Evolutionary conservation across 139 green algal genomes (phyloP), one percentile per base, ranked within the genome.

Genomic region (Volvox africanus): DNA sequence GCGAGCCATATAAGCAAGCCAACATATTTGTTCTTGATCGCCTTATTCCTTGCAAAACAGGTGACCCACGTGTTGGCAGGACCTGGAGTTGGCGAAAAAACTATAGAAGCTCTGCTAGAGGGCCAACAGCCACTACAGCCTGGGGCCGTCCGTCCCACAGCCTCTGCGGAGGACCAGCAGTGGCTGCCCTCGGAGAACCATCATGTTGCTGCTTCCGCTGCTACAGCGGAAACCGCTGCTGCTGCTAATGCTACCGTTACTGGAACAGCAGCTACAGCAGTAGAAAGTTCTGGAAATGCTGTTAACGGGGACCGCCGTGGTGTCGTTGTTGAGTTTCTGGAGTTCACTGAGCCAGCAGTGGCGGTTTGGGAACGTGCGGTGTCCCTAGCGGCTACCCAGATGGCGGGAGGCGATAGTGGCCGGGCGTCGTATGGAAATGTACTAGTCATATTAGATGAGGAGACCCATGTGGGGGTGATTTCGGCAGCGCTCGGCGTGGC

Each of bases 371-470:
- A 44, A 32, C 82, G 65, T 17, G 82, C 82, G 6, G 62, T 88
- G 0, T 65, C n/a, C 0, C 33, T 65, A 62, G 81, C 81, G 61
- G 81, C 61, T 61, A 30, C 33, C 1, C 1, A 55, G 80, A 28
- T 35, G 75, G 13, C 75, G 71, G 18, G 32, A 18, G 75, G 75
- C 28, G 75, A 81, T 30, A 55, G 75, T 30, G 32, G 75, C 1
- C 26, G 16, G 68, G 44, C 44, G 9, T 35, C 24, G 65, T 82
- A 89, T 68, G 85, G 69, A 71, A 89, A 89, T 36, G 71, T 89
- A 11, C 44, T 89, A 0, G 69, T 89, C 0, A 17, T 89, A 79
- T 37, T 89, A 71, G 85, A 89, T 71, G 85, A 89, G 85, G 22
- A 24, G 18, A 0, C 5, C 9, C 85, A 89, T 21, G 85, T 26